Evolutionary conservation across 805 yeast species (phyloP), one percentile per base, ranked within the genome.

Genomic region (Clavispora santaluciae): DNA sequence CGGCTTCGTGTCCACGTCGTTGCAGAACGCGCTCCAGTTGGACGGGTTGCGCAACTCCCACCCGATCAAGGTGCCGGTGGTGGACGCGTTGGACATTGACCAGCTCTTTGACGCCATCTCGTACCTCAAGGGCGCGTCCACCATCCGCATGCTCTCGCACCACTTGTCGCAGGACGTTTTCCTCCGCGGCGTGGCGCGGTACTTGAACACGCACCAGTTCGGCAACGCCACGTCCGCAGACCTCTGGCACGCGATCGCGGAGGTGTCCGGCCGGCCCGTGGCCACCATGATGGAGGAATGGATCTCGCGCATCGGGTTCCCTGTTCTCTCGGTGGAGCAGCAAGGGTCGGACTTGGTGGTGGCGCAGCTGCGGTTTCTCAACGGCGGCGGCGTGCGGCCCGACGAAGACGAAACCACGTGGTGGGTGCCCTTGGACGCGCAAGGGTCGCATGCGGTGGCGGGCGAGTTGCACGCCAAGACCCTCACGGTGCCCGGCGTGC

Each of bases 81-180:
- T 74, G 50, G 78, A 81, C 55, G 91, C 91, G 4, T 76, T 78
- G 46, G 93, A 86, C 51, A 81, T 86, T 47, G 85, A 83, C 58
- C 90, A 86, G 64, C 79, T 85, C 15, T 86, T 86, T 58, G 95
- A 86, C 56, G 79, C 80, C 24, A 86, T 86, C 42, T 85, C 93
- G 4, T 86, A 86, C 61, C 65, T 80, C 48, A 86, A 86, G 65
- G 95, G 95, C 42, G 85, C 89, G 6, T 81, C 90, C 20, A 70
- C 83, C 22, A 79, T 86, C 43, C 72, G 81, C 56, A 87, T 87
- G 95, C 70, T 86, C 42, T 78, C 90, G 26, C 76, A 75, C 50
- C 76, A 77, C 57, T 65, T 87, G 44, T 90, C 93, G 31, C 78
- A 72, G 46, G 87, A 81, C 11, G 60, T 66, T 5, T 87, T 86